Evolutionary conservation across 1,139 yeast species (phyloP).

Genomic region (Kodamaea alishanica): DNA sequence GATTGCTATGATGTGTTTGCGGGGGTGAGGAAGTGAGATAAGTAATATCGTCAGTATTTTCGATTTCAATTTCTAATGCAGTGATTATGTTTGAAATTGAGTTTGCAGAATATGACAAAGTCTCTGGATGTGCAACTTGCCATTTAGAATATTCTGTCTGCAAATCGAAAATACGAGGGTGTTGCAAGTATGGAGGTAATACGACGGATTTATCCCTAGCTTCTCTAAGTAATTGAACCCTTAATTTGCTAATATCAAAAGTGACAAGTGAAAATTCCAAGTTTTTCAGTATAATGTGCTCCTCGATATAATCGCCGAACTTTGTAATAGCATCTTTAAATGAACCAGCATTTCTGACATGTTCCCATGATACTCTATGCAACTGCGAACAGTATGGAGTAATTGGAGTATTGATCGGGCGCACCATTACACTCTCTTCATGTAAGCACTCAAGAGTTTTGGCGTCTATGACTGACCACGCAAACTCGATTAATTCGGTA

Average conservation of each 20-base stretch:
- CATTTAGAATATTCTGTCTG: conserved; percentile 69
- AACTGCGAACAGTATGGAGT: conserved; percentile 56
- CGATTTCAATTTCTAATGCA: conserved; percentile 55
- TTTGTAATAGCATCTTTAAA: conserved; percentile 59
- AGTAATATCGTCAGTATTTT: conserved; percentile 12
- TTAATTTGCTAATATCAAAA: conserved; percentile 61
- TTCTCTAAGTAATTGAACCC: conserved; percentile 77
- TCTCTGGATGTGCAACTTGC: conserved; percentile 62
- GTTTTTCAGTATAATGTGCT: conserved; percentile 37
- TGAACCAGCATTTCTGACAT: conserved; percentile 49
- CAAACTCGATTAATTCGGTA: conserved; percentile 61
- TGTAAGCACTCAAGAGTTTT: conserved; percentile 32
- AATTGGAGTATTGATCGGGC: conserved; percentile 66
- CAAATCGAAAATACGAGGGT: conserved; percentile 74
- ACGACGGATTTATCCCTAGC: conserved; percentile 72
- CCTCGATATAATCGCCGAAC: conserved; percentile 50
- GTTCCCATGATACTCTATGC: conserved; percentile 61
- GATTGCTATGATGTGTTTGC: conserved; percentile 10
- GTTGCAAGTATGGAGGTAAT: conserved; percentile 72
- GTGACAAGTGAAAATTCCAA: conserved; percentile 66
- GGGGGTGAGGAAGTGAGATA: conserved; percentile 9
- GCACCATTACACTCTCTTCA: conserved; percentile 47
- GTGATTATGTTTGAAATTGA: conserved; percentile 52
- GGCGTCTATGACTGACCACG: conserved; percentile 56
- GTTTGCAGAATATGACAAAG: conserved; percentile 48